These are phyloP conservation scores for Verticillium nubilum DNA, from an alignment of 2,329 filamentous ascomycete species.

Conservation along the genomic window DNA sequence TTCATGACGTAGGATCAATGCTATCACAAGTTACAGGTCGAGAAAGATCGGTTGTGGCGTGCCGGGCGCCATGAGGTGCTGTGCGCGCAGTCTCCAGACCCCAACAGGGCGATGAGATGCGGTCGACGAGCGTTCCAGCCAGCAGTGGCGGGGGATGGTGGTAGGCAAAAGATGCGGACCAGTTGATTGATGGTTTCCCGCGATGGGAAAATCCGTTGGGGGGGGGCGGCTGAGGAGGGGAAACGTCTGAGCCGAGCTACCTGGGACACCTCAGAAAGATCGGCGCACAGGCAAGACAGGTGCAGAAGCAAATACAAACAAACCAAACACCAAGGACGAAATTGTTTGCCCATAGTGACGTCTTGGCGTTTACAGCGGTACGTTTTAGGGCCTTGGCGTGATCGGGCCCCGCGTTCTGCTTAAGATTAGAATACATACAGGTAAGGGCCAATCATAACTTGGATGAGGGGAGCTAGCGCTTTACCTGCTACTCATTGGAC, in stretches of 20 bases:
- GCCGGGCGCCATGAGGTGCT: not conserved
- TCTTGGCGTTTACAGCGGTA: not conserved
- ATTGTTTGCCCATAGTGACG: not conserved
- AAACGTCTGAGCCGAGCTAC: not conserved
- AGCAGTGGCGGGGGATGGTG: not conserved
- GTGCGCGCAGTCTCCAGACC: not conserved
- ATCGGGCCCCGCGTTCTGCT: not conserved
- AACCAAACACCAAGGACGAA: not conserved
- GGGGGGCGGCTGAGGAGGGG: not conserved
- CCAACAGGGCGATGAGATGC: not conserved
- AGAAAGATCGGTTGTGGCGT: not conserved
- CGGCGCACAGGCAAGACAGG: not conserved
- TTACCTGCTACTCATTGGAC: not conserved
- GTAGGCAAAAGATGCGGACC: not conserved
- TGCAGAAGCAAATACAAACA: not conserved
- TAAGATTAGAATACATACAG: not conserved
- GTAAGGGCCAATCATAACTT: not conserved
- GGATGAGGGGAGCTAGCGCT: not conserved
- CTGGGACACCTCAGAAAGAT: not conserved
- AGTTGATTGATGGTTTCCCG: not conserved
- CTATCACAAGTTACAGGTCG: not conserved
- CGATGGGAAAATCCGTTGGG: not conserved
- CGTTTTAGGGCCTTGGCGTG: not conserved
- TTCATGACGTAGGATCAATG: slow-evolving; percentile 44
- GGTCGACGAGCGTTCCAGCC: not conserved